Base-by-base conservation (phyloP, 1,284 basidiomycete species). In the Trametes polyzona region DNA sequence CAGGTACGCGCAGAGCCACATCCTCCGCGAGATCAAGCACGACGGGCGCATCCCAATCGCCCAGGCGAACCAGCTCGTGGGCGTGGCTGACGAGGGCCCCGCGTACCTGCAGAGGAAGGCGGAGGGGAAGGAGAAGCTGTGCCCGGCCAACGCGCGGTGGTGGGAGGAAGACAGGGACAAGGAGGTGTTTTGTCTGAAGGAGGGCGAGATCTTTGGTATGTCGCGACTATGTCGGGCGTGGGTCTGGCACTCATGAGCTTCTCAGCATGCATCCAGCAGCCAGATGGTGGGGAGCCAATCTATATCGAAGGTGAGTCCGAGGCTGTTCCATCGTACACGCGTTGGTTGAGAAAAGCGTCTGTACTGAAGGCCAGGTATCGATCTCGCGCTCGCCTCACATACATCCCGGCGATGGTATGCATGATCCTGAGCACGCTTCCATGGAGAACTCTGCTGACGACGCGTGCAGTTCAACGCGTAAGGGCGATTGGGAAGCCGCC, bases 81-180 rank as follows among this genome's bases (percentile, higher is more conserved):
- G 91, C 3, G 80, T 92, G n/a, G 87, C 87, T 12, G 90, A 92
- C 67, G 90, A 92, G 73, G 88, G 88, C 2, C 80, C 83, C 3
- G 78, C 82, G 1, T 88, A 90, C 61, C 72, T 73, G 50, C 66
- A 66, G 7, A 73, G 68, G 7, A 84, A 82, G 41, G 41, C 26
- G 41, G 26, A 27, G 7, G 29, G 29, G 3, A 62, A 72, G 46
- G 67, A 80, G 40, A 77, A 86, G 58, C 80, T 88, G 1, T 86
- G n/a, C n/a, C n/a, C n/a, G n/a, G n/a, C n/a, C n/a, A n/a, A n/a
- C n/a, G n/a, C n/a, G n/a, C n/a, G n/a, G n/a, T n/a, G n/a, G n/a
- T 73, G 68, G 7, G 84, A 82, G 41, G 41, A 42, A 26, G 26
- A 27, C 16, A 42, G 29, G 3, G 62, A 72, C 47, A 67, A 80